phyloP scores from a whole-genome alignment of 495 filamentous ascomycete species.

The Penicillium manginii region DNA sequence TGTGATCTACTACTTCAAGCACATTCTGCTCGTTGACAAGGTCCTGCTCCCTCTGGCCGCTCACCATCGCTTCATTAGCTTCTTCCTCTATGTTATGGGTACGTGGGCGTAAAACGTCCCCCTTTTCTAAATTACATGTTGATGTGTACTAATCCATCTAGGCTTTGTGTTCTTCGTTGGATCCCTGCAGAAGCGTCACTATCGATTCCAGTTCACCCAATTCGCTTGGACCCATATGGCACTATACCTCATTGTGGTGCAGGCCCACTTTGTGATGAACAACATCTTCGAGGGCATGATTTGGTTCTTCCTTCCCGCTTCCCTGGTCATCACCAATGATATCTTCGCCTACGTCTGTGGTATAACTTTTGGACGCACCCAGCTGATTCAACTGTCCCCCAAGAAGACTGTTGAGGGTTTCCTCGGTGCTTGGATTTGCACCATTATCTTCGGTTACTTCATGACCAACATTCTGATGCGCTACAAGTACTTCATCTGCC shows the following conservation, averaged over 20 bases:
- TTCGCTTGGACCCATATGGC: constrained; percentile 99
- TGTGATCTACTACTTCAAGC: constrained; percentile 99
- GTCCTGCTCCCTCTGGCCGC: constrained; percentile 91
- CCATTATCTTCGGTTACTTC: constrained; percentile 78
- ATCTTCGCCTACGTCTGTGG: constrained; percentile 98
- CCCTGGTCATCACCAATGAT: constrained; percentile 96
- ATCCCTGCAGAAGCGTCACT: constrained; percentile 93
- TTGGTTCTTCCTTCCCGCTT: constrained; percentile 98
- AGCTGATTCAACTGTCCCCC: constrained; percentile 95
- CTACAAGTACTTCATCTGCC: constrained; percentile 98
- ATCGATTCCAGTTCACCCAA: constrained; percentile 97
- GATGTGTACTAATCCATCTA: constrained; percentile 37
- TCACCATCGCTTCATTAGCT: constrained; percentile 98
- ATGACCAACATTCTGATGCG: constrained; percentile 88
- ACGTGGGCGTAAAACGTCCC: constrained; percentile 29
- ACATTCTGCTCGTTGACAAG: constrained; percentile 92
- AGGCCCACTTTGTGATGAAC: constrained; percentile 99
- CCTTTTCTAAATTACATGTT: background rate
- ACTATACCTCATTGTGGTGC: constrained; percentile 94
- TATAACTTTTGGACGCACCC: constrained; percentile 94
- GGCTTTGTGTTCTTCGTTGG: constrained; percentile 99
- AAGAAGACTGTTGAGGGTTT: constrained; percentile 99
- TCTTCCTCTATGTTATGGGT: constrained; percentile 97
- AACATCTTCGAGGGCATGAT: constrained; percentile 99
- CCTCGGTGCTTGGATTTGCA: constrained; percentile 95